Evolutionary conservation across 208 protist species (phyloP).

Genomic region (Trichomonas tenax): DNA sequence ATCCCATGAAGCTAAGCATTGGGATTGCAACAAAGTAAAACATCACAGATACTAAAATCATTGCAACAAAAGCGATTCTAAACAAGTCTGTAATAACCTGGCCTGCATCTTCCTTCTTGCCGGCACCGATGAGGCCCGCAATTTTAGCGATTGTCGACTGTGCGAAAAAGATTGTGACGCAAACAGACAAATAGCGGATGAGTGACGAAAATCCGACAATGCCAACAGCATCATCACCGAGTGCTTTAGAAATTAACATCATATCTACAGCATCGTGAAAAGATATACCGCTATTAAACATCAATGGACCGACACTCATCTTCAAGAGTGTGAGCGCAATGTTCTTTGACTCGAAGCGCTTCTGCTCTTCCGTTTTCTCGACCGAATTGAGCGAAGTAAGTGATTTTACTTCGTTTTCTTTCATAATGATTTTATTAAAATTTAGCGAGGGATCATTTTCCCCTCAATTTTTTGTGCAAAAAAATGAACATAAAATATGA

Average conservation of each 20-base stretch:
- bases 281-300: not conserved
- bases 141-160: not conserved
- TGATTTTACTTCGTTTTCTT: too few relatives aligned
- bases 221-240: not conserved
- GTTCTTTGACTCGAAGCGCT: too few relatives aligned
- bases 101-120: not conserved
- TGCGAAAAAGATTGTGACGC: not conserved
- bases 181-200: not conserved
- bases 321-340: not conserved
- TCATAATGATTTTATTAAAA: too few relatives aligned
- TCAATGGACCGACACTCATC: not conserved
- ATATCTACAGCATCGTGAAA: not conserved
- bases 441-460: too few relatives aligned
- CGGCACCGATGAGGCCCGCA: not conserved
- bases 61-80: not conserved
- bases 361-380: too few relatives aligned
- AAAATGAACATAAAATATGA: too few relatives aligned
- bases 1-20: not conserved
- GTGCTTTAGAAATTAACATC: not conserved
- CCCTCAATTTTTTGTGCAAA: too few relatives aligned
- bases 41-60: not conserved
- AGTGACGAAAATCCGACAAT: not conserved
- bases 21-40: not conserved
- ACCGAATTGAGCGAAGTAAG: too few relatives aligned
- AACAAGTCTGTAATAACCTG: not conserved